Evolutionary conservation across 345 rosid species (phyloP).

Genomic region (Pistacia integerrima): DNA sequence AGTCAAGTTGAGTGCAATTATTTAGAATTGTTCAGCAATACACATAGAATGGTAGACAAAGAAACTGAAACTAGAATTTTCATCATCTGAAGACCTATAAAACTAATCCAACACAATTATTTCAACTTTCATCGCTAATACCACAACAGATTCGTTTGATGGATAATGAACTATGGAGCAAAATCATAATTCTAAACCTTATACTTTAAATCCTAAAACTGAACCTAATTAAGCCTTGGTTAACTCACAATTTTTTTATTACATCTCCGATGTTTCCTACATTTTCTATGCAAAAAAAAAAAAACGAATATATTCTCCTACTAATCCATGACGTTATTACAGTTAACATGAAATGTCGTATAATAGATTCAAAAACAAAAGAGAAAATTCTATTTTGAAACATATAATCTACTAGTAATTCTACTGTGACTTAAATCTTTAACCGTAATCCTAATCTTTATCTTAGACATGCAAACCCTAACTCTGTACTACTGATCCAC

Average conservation of each 20-base stretch:
- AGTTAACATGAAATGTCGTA: neutral
- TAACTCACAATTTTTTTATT: too few relatives aligned
- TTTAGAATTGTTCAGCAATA: too few relatives aligned
- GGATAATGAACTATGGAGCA: neutral
- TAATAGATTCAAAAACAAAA: neutral
- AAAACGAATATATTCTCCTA: neutral
- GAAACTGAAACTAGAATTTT: neutral
- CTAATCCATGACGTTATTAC: neutral
- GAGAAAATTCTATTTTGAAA: neutral
- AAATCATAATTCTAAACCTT: neutral
- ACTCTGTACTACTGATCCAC: neutral
- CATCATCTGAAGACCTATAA: neutral
- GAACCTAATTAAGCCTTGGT: too few relatives aligned
- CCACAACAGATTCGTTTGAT: neutral
- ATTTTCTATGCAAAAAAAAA: neutral
- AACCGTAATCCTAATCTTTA: neutral
- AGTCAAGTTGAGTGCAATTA: too few relatives aligned
- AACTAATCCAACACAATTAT: too few relatives aligned
- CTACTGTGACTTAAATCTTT: neutral
- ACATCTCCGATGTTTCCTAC: too few relatives aligned
- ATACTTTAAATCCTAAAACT: neutral
- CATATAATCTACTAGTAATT: neutral
- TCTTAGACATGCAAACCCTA: constrained; percentile 1
- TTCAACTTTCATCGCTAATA: neutral
- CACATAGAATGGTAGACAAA: neutral